Base-by-base conservation (phyloP, 257 asterid species). In the Misopates orontium region DNA sequence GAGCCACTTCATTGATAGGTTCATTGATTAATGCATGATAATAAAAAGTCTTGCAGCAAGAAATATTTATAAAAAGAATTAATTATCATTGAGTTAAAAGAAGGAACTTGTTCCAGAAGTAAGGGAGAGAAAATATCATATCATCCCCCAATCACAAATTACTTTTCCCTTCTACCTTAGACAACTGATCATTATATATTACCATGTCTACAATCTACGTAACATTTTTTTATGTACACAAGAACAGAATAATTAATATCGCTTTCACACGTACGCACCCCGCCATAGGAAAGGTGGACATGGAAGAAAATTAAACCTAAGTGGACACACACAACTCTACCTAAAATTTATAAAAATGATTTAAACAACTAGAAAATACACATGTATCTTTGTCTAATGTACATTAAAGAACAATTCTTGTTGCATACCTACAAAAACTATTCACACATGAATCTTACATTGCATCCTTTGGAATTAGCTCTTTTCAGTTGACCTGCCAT, bases 381-480 rank as follows among this genome's bases (percentile, higher is more conserved):
- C 51, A 39, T 12, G 60, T 39, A 66, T 22, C 39, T 32, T 55
- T 59, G 40, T 56, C 32, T 53, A 66, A 28, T 28, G 36, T 48
- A 58, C 68, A 39, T 21, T 24, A 58, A 36, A 4, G 13, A 31
- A 22, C 48, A 55, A 61, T 24, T 31, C 9, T 5, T 41, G 25
- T 16, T 10, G 23, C 18, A 56, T 56, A 62, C 52, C 24, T 45
- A 69, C 15, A 51, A 5, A 16, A 41, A 21, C 47, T 41, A 59
- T 13, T 51, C 40, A 19, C 61, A 73, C n/a, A 49, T 69, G 40
- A 82, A 84, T 19, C 71, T 70, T 56, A 84, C 87, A 48, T 79
- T 84, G 74, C 24, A 64, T 24, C 85, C 87, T 66, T 79, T 82
- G 25, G 87, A 84, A 66, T 82, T 84, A 28, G 87, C 87, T 65